These are phyloP conservation scores for Metschnikowia hibisci DNA, from an alignment of 805 yeast genomes.

Conservation along the genomic window DNA sequence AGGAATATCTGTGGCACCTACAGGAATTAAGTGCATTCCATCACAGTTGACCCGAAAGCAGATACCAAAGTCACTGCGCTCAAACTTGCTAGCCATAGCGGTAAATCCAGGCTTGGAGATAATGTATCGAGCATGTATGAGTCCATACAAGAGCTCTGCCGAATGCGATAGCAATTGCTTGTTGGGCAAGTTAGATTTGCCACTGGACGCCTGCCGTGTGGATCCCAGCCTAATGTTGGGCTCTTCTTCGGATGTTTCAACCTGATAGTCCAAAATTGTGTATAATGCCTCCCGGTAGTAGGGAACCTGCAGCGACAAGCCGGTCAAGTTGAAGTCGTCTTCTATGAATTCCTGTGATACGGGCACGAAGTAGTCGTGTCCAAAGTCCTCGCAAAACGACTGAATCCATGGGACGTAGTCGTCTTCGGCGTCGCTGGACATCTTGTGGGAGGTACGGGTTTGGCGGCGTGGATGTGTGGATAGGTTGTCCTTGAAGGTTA, in stretches of 20 bases:
- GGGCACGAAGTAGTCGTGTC: slow-evolving; percentile 88
- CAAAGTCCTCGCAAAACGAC: slow-evolving; percentile 71
- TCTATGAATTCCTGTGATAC: slow-evolving; percentile 90
- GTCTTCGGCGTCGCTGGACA: slow-evolving; percentile 46
- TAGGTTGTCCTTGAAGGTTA: background rate
- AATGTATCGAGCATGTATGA: slow-evolving; percentile 90
- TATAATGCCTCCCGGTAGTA: slow-evolving; percentile 90
- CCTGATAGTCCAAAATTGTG: slow-evolving; percentile 81
- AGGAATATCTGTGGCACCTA: slow-evolving; percentile 86
- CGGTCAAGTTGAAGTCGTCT: slow-evolving; percentile 94
- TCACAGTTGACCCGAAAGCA: slow-evolving; percentile 91
- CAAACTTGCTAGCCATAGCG: slow-evolving; percentile 91
- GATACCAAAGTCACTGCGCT: slow-evolving; percentile 80
- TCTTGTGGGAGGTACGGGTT: slow-evolving; percentile 8
- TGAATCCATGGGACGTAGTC: slow-evolving; percentile 78
- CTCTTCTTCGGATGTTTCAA: slow-evolving; percentile 40
- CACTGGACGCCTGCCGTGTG: slow-evolving; percentile 4
- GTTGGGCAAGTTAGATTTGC: slow-evolving; percentile 55
- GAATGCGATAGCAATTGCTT: slow-evolving; percentile 79
- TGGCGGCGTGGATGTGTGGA: background rate
- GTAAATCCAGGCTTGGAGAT: slow-evolving; percentile 85
- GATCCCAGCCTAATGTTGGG: slow-evolving; percentile 8
- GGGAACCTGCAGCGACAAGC: slow-evolving; percentile 79
- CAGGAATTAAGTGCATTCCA: slow-evolving; percentile 84
- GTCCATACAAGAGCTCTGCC: slow-evolving; percentile 89